These are phyloP conservation scores for Triangularia verruculosa DNA, from an alignment of 2,329 filamentous ascomycete species.

Conservation along the genomic window DNA sequence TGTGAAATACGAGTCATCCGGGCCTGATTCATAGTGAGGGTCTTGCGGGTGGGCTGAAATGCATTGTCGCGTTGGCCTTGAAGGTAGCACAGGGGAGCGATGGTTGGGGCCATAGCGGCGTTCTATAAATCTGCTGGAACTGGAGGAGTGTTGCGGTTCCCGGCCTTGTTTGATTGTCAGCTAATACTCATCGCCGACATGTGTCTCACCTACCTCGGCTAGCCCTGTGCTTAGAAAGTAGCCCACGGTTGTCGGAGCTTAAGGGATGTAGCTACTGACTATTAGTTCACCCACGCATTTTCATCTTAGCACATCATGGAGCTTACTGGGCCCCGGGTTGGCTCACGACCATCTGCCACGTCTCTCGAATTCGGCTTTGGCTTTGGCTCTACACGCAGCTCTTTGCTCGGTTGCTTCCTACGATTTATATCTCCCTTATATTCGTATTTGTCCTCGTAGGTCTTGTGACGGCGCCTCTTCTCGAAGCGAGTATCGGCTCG, in stretches of 20 bases:
- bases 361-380: background rate
- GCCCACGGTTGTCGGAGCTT: background rate
- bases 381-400: background rate
- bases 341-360: too few relatives aligned
- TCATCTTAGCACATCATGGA: background rate
- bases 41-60: background rate
- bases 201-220: background rate
- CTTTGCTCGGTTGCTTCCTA: background rate
- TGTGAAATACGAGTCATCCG: background rate
- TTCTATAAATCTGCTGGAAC: background rate
- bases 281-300: background rate
- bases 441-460: slow-evolving; percentile 52
- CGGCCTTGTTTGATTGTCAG: background rate
- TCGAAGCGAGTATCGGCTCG: slow-evolving; percentile 37
- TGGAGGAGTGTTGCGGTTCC: background rate
- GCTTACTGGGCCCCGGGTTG: background rate
- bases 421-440: slow-evolving; percentile 6
- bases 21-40: background rate
- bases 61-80: background rate
- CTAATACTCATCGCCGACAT: background rate
- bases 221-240: background rate
- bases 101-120: background rate
- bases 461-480: slow-evolving; percentile 54
- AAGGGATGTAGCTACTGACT: background rate
- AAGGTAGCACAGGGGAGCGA: background rate